Evolutionary conservation across 2,329 filamentous ascomycete species (phyloP), one percentile per base, ranked within the genome.

Genomic region (Aspergillus niger): DNA sequence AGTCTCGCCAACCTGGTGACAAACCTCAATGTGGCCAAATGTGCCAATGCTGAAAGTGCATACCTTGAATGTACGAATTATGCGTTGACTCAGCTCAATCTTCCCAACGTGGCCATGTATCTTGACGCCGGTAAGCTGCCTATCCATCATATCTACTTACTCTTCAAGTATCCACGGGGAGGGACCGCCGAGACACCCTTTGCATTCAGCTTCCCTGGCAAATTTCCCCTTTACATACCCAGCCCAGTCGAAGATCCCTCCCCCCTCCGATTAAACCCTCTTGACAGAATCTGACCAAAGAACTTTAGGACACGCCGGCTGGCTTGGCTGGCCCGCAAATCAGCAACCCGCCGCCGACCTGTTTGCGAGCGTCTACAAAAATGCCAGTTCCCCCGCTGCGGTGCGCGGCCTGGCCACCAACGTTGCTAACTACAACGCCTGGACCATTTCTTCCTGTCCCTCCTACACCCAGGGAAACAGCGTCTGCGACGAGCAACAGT

Each of bases 261-360:
- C 7, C 1, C 10, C 22, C 10, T 2, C 11, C 3, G 13, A 6
- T 8, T 49, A 1, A 22, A 30, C 15, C 2, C 1, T 5, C 7
- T 20, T 5, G 8, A 51, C 1, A 20, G 3, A 2, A 20, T 32
- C 26, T 51, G 2, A 51, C 48, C 24, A 51, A 20, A 1, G 8
- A 17, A 3, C 7, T 0, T 13, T 2, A 74, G 72, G 73, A 39
- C 86, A 89, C 72, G 85, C 82, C 26, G 85, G 86, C 61, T 89
- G 86, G 86, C 79, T 88, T 43, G 86, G 86, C 67, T 88, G 85
- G 85, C 72, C 81, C n/a, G 85, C 83, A 61, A 88, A 88, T 75
- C 80, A 86, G 44, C 65, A 66, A 7, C 82, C 82, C 7, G 80
- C 82, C 2, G 82, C 83, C 10, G 66, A 77, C 39, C 73, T 84